Percentiles rank a stretch among this genome's conserved stretches.
These are phyloP conservation scores for Capronia epimyces DNA, from an alignment of 2,329 filamentous ascomycete genomes.

Conservation along the genomic window DNA sequence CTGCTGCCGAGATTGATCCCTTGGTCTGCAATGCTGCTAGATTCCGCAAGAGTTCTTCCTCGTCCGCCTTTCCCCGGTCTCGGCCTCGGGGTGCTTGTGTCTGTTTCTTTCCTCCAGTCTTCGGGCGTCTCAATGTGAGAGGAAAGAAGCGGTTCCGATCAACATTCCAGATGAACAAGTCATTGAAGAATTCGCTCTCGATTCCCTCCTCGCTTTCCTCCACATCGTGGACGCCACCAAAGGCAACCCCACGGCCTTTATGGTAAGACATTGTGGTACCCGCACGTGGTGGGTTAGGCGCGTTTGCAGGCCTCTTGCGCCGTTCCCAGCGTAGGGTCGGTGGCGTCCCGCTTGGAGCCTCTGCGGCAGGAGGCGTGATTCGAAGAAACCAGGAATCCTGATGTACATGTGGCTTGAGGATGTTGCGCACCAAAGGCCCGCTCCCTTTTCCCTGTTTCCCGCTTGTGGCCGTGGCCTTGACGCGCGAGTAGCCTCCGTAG, in stretches of 20 bases:
- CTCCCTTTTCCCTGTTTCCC: conserved; percentile 57
- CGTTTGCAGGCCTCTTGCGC: conserved; percentile 84
- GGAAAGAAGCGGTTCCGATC: conserved; percentile 94
- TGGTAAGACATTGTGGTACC: conserved; percentile 93
- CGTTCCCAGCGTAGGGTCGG: conserved; percentile 85
- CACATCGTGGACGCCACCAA: conserved; percentile 90
- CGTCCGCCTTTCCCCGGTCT: conserved; percentile 74
- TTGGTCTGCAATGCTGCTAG: conserved; percentile 79
- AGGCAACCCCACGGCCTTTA: conserved; percentile 85
- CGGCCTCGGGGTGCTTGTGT: conserved; percentile 44
- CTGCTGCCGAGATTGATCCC: conserved; percentile 53
- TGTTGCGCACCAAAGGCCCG: conserved; percentile 56
- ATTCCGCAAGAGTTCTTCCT: conserved; percentile 83
- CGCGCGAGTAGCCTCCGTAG: conserved; percentile 87
- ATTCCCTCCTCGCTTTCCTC: conserved; percentile 90
- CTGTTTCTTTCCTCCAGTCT: conserved; percentile 56
- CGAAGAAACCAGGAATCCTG: conserved; percentile 93
- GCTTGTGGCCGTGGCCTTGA: conserved; percentile 61
- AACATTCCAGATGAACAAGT: conserved; percentile 86
- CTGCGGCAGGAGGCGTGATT: conserved; percentile 65
- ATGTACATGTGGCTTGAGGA: conserved; percentile 81
- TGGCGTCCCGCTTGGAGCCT: conserved; percentile 59
- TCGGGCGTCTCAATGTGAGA: conserved; percentile 67
- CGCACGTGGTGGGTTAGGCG: conserved; percentile 74
- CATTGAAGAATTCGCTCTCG: conserved; percentile 95